Evolutionary conservation across 2,329 filamentous ascomycete species (phyloP).

Genomic region (Aspergillus intermedius): DNA sequence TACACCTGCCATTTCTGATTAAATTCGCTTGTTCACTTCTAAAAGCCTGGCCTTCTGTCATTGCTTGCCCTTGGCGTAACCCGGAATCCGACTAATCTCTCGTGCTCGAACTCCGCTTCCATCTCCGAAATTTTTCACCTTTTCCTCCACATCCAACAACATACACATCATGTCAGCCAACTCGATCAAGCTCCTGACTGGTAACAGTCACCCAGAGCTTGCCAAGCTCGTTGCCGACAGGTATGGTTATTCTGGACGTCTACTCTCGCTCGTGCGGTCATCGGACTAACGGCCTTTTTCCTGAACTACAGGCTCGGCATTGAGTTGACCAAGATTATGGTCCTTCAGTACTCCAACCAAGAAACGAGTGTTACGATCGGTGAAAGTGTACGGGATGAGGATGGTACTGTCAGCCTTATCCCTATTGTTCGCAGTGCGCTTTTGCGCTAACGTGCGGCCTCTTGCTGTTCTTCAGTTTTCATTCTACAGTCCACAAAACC

Average conservation of each 20-base stretch:
- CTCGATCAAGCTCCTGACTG: constrained; percentile 68
- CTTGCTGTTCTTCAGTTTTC: constrained; percentile 57
- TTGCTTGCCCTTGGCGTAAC: neutral
- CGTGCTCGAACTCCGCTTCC: neutral
- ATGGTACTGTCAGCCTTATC: constrained; percentile 51
- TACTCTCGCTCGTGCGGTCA: neutral
- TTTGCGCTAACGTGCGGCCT: constrained; percentile 7
- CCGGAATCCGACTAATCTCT: neutral
- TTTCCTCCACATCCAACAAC: constrained; percentile 1
- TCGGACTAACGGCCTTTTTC: constrained; percentile 10
- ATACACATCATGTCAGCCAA: constrained; percentile 57
- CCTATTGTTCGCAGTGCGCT: constrained; percentile 2
- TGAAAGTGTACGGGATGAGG: constrained; percentile 93
- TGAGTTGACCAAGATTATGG: constrained; percentile 62
- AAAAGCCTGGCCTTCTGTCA: too few relatives aligned
- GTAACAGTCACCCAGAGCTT: constrained; percentile 67
- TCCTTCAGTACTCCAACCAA: constrained; percentile 62
- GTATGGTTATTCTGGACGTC: constrained; percentile 36
- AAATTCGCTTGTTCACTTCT: too few relatives aligned
- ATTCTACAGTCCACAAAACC: constrained; percentile 92
- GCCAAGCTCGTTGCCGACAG: constrained; percentile 63
- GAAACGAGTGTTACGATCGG: constrained; percentile 71
- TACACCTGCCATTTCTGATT: too few relatives aligned
- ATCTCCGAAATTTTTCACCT: constrained; percentile 3
- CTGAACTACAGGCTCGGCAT: constrained; percentile 51